Percentiles rank a stretch among this genome's conserved stretches.
phyloP scores from a whole-genome alignment of 176 grass and related monocot species.

The Eremochloa ophiuroides region DNA sequence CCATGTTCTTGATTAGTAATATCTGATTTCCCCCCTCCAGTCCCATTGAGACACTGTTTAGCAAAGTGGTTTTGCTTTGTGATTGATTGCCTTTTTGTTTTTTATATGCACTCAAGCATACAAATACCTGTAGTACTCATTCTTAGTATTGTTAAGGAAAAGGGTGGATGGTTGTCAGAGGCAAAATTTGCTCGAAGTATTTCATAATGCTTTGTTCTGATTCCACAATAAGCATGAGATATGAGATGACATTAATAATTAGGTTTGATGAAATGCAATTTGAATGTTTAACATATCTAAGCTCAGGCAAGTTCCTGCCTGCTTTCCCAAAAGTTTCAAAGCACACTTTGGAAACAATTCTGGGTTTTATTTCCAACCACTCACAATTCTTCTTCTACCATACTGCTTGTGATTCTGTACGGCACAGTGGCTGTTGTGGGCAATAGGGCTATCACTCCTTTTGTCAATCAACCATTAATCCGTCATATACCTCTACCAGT shows the following conservation, averaged over 20 bases:
- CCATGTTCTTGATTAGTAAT: slow-evolving; percentile 9
- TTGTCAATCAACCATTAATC: background rate
- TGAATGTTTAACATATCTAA: slow-evolving; percentile 14
- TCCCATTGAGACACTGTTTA: background rate
- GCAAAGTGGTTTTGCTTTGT: background rate
- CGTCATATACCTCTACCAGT: background rate
- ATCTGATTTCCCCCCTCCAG: background rate
- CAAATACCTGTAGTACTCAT: background rate
- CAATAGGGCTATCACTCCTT: background rate
- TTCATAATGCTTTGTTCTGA: background rate
- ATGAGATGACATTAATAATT: background rate
- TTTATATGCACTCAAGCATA: background rate
- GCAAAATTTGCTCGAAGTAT: background rate
- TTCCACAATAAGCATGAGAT: background rate
- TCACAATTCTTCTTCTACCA: background rate
- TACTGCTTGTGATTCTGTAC: background rate
- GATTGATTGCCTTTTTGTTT: background rate
- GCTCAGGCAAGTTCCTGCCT: background rate
- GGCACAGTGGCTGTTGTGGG: background rate
- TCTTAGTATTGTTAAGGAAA: background rate
- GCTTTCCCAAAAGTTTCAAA: background rate
- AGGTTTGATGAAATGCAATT: background rate
- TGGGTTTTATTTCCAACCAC: background rate
- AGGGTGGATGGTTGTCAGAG: background rate
- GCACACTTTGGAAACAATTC: background rate